Base-by-base conservation (phyloP, 2,329 filamentous ascomycete species). In the Capronia epimyces region DNA sequence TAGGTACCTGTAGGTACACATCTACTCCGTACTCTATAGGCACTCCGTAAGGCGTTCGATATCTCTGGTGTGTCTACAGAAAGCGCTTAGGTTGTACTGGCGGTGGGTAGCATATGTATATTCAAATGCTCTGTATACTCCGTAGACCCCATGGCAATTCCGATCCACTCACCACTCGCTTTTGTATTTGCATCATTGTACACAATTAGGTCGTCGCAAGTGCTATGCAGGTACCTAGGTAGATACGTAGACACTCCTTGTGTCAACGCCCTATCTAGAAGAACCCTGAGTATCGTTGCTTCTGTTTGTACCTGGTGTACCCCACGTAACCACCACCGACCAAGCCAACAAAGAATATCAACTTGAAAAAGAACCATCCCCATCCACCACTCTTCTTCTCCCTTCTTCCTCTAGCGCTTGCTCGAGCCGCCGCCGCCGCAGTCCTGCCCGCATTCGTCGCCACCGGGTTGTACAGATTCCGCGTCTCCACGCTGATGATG, bases 401-500 rank as follows among this genome's bases (percentile, higher is more conserved):
- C 49, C 59, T 50, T 45, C 55, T 46, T 45, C 56, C 63, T 49
- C 61, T 57, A 40, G 58, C 56, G 45, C 62, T 56, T 31, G 62
- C 63, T 29, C 62, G 42, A 15, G 48, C 53, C 15, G 53, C 46
- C n/a, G 57, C 46, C 20, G 51, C 49, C 42, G 45, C 31, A 21
- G 37, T 42, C 34, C 50, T 43, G 58, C 48, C 62, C 51, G 36
- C 61, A 61, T 46, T 63, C 56, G 53, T 65, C 59, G 40, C 63
- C 57, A 49, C 60, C 41, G 53, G 80, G 62, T 79, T 83, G 74
- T 97, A 97, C 56, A 98, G 75, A 70, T 96, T 98, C 75, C 86
- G 86, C 50, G 91, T 84, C 58, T 83, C 77, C 63, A 98, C 80
- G 44, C 82, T 86, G 67, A 97, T 82, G 69, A 98, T 94, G 72